Evolutionary conservation across 805 yeast genomes (phyloP), one percentile per base, ranked within the genome.

Genomic region (Pichia exigua): DNA sequence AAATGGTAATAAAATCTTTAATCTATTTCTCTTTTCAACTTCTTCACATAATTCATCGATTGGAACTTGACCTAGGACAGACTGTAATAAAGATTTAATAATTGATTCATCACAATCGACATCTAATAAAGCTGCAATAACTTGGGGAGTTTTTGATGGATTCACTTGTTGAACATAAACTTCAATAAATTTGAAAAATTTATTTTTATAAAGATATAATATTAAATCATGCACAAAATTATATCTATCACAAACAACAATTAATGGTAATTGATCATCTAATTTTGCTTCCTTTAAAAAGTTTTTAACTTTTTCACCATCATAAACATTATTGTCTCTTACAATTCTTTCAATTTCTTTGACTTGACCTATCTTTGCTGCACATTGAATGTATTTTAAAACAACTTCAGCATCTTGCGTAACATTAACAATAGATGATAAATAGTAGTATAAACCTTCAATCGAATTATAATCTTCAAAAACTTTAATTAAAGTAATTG

Each of bases 91-190:
- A 50, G 79, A 77, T 73, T 88, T 85, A 66, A 94, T 89, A 61
- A 89, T 85, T 52, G 72, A 70, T 70, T 94, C 99, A 60, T 94
- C 98, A 72, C 97, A 91, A 70, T 94, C 99, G 60, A 94, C 98
- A 67, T 94, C 99, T 59, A 94, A 75, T 64, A 94, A 77, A 45
- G 95, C 98, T 55, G 97, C 99, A 63, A 94, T 80, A 57, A 94
- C 99, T 70, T 91, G 95, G 8, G 99, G 95, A 18, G 99, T 88
- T 67, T 87, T 88, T 10, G 95, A 75, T 49, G 99, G 96, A 72
- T 94, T 94, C 48, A 94, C 98, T 67, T 90, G 95, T 74, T 94
- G 98, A 51, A 94, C 99, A 64, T 92, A 94, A 46, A 94, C 96
- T 73, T 94, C 98, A 70, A 94, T 94, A 62, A 92, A 94, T 70